A percentile compares a stretch with the other conserved stretches of the same genome.
phyloP scores from a whole-genome alignment of 805 yeast genomes.

The Myxozyma mucilagina region DNA sequence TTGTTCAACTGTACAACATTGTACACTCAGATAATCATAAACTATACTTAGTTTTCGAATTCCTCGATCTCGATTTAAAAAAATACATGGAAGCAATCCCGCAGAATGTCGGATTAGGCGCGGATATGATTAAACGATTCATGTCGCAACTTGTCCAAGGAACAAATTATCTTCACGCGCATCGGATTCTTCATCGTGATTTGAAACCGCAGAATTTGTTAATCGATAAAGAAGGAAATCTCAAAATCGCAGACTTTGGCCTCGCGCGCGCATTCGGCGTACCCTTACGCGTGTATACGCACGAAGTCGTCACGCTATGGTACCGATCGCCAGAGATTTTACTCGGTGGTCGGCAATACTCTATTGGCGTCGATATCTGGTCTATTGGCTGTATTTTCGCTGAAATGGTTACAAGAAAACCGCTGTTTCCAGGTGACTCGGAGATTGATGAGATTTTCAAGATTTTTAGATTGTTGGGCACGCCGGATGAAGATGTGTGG shows the following conservation, averaged over 20 bases:
- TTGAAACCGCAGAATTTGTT: conserved; percentile 94
- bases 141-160: conserved; percentile 92
- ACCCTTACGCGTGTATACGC: conserved; percentile 93
- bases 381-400: conserved; percentile 97
- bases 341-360: conserved; percentile 93
- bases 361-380: conserved; percentile 99
- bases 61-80: conserved; percentile 88
- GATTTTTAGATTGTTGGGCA: conserved; percentile 88
- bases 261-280: conserved; percentile 97
- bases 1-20: conserved; percentile 86
- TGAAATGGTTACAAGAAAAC: conserved; percentile 94
- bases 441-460: conserved; percentile 96
- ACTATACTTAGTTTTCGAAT: conserved; percentile 89
- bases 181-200: conserved; percentile 91
- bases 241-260: conserved; percentile 90
- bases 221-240: conserved; percentile 92
- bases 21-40: conserved; percentile 94
- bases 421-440: conserved; percentile 94
- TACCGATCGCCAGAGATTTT: conserved; percentile 95
- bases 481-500: conserved; percentile 92
- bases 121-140: conserved; percentile 87
- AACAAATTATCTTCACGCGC: conserved; percentile 89
- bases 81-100: conserved; percentile 96
- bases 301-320: conserved; percentile 98
- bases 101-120: conserved; percentile 84